Evolutionary conservation across 1,139 yeast genomes (phyloP), one percentile per base, ranked within the genome.

Genomic region (Blastobotrys indianensis): DNA sequence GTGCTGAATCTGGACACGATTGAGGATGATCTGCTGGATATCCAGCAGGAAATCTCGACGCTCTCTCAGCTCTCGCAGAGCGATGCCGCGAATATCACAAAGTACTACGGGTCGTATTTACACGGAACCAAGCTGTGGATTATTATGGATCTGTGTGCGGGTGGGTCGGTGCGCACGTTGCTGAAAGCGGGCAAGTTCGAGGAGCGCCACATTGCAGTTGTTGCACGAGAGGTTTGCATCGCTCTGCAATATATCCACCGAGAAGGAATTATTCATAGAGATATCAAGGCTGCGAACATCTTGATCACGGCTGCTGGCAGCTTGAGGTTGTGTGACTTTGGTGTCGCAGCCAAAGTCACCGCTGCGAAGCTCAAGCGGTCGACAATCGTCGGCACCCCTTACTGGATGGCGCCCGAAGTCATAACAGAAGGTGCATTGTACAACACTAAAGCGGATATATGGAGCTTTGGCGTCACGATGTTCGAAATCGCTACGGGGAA

Each of bases 401-500:
- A 90, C 64, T 94, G 99, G 99, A 94, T 94, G 99, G 98, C 98
- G 0, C 98, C 98, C 0, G 98, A 92, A 64, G 98, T 92, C 23
- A 92, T 92, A 38, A 78, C 90, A 61, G 97, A 92, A 63, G 98
- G 98, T 30, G 84, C 84, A 16, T 74, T 83, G 2, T 87, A 87
- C 64, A 85, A 86, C 58, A 78, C 80, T 43, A 87, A 85, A 65
- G 95, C 94, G 0, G 96, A 87, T 63, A 85, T 87, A 9, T 87
- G 96, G 96, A 85, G 95, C 1, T 66, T 92, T 44, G 99, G 99
- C 13, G 86, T 94, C 48, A 92, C 98, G 0, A 73, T 88, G 7
- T 94, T 82, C 66, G 99, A 94, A 66, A 82, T 92, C 50, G 94
- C 96, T 11, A 90, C 97, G 0, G 98, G 98, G 0, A 87, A 87